phyloP scores from a whole-genome alignment of 23 red algal genomes.

The Gracilaria vermiculophylla region DNA sequence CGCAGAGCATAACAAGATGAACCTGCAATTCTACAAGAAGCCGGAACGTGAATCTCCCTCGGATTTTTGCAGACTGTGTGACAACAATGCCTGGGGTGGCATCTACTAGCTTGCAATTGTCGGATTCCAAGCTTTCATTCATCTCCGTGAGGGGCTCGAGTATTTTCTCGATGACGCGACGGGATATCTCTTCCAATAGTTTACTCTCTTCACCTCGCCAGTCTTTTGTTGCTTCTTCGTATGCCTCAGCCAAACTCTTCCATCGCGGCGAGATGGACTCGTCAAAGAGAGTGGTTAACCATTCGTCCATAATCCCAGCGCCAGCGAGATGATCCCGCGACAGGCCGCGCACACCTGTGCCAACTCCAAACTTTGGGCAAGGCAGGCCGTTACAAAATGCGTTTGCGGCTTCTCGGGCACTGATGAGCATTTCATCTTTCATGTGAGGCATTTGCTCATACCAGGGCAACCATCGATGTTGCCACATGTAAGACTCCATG shows the following conservation, averaged over 20 bases:
- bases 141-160: constrained; percentile 56
- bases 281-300: constrained; percentile 40
- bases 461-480: constrained; percentile 69
- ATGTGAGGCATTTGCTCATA: constrained; percentile 56
- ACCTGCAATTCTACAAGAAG: constrained; percentile 50
- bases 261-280: constrained; percentile 12
- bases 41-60: constrained; percentile 56
- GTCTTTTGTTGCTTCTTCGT: constrained; percentile 39
- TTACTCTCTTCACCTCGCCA: constrained; percentile 37
- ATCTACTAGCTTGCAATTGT: constrained; percentile 48
- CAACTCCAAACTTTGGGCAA: constrained; percentile 32
- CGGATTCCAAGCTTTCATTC: constrained; percentile 23
- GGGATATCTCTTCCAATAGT: constrained; percentile 54
- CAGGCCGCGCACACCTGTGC: constrained; percentile 50
- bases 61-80: constrained; percentile 39
- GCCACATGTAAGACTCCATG: constrained; percentile 61
- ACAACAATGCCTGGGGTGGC: constrained; percentile 62
- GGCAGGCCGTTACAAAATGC: constrained; percentile 52
- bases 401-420: constrained; percentile 43
- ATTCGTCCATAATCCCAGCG: constrained; percentile 57
- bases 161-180: constrained; percentile 43
- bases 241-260: constrained; percentile 16
- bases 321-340: constrained; percentile 62
- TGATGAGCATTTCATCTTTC: constrained; percentile 48
- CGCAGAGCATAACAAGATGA: constrained; percentile 55